A percentile compares a stretch with the other conserved stretches of the same genome.
These are phyloP conservation scores for Brassica carinata DNA, from an alignment of 345 rosid genomes.

Conservation along the genomic window DNA sequence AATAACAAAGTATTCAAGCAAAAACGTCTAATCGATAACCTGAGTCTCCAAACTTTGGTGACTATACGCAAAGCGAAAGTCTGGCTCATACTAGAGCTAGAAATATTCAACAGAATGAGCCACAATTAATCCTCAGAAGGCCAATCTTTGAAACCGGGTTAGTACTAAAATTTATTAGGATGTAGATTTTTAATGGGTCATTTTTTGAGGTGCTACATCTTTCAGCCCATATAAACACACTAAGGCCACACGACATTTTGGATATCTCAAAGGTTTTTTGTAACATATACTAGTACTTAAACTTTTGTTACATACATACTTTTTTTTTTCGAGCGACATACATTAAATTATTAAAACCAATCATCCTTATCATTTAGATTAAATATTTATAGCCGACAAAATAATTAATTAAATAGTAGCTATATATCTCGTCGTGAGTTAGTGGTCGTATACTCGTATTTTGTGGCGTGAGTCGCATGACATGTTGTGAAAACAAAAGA, in stretches of 20 bases:
- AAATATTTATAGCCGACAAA: not conserved
- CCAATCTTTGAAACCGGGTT: not conserved
- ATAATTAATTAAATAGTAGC: not conserved
- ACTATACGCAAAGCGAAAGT: not conserved
- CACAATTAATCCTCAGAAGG: not conserved
- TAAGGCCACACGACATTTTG: not conserved
- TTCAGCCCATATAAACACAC: slow-evolving; percentile 12
- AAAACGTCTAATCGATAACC: slow-evolving; percentile 18
- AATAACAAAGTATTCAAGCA: not conserved
- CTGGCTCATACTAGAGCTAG: not conserved
- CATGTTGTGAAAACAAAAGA: not conserved
- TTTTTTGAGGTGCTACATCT: not conserved
- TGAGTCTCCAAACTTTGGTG: not conserved
- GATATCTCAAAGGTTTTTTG: not conserved
- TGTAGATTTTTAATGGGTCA: not conserved
- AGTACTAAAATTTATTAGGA: not conserved
- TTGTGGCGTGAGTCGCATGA: not conserved
- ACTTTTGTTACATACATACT: not conserved
- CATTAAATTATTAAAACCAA: not conserved
- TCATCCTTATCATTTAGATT: not conserved
- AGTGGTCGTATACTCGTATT: not conserved
- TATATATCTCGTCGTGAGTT: not conserved
- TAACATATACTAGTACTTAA: not conserved
- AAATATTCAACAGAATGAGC: not conserved
- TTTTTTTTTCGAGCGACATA: too few species aligned